Percentiles rank a stretch among this genome's conserved stretches.
Conservation (phyloP, 768 basidiomycete species). For the Podaxis sp. region DNA sequence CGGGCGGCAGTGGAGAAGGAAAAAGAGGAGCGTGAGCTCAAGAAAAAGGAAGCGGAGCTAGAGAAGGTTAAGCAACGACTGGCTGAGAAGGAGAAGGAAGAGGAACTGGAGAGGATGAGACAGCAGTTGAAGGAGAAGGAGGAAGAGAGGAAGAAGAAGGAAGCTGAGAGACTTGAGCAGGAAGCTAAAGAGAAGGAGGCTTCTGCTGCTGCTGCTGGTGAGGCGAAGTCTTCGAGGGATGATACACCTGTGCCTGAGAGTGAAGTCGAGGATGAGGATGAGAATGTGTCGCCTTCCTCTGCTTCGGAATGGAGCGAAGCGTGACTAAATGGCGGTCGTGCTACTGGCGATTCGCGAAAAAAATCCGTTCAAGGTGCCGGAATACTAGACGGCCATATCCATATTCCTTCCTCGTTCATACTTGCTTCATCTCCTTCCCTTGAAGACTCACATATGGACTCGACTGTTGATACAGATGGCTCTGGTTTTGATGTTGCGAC, state of each 20-base stretch:
- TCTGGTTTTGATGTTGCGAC: not conserved
- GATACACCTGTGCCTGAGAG: constrained; percentile 29
- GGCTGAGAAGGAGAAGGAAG: constrained; percentile 50
- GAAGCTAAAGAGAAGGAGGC: constrained; percentile 21
- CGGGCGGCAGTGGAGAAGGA: constrained; percentile 55
- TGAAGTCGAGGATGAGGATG: constrained; percentile 39
- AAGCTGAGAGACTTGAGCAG: constrained; percentile 20
- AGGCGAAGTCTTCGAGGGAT: constrained; percentile 20
- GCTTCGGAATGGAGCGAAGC: constrained; percentile 12
- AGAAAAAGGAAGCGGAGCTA: constrained; percentile 61
- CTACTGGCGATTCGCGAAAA: not conserved
- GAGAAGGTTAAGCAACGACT: constrained; percentile 46
- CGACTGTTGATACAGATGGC: not conserved
- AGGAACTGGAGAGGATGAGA: constrained; percentile 35
- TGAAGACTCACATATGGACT: not conserved
- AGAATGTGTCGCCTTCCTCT: constrained; percentile 7
- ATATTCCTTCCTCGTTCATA: not conserved
- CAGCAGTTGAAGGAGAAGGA: constrained; percentile 42
- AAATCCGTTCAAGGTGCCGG: not conserved
- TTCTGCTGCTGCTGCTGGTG: not conserved
- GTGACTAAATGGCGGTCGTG: constrained; percentile 7
- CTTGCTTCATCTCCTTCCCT: not conserved
- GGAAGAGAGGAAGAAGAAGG: constrained; percentile 28
- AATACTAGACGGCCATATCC: not conserved
- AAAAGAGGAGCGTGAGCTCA: constrained; percentile 56